Conservation (phyloP, 1,139 yeast genomes). For the Blastobotrys proliferans region DNA sequence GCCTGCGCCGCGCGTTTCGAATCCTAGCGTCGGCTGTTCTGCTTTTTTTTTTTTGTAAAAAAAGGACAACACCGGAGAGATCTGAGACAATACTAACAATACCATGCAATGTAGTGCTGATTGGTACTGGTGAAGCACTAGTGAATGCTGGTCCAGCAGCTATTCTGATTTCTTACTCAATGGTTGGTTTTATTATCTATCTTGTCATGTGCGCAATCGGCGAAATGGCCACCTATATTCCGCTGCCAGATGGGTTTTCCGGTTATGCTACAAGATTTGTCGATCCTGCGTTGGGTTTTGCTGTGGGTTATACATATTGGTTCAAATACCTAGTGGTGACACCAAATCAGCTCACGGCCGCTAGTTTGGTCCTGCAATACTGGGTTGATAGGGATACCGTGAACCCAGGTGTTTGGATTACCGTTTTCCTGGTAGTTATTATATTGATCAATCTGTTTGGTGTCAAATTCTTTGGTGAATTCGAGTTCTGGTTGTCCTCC, state of each 20-base stretch:
- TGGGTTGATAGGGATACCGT: slow-evolving; percentile 64
- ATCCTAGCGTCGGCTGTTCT: no score
- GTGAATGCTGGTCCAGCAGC: slow-evolving; percentile 65
- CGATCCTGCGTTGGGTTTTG: slow-evolving; percentile 68
- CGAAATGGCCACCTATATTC: slow-evolving; percentile 58
- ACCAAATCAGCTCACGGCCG: slow-evolving; percentile 56
- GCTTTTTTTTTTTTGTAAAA: no score
- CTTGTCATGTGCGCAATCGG: slow-evolving; percentile 59
- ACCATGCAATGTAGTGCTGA: slow-evolving; percentile 65
- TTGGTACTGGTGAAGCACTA: slow-evolving; percentile 61
- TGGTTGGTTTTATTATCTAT: slow-evolving; percentile 28
- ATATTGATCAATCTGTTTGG: slow-evolving; percentile 54
- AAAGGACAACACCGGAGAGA: no score
- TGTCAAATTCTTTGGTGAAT: slow-evolving; percentile 60
- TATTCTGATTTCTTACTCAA: slow-evolving; percentile 50
- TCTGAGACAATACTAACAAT: no score
- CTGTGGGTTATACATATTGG: slow-evolving; percentile 67
- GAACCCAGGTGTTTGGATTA: slow-evolving; percentile 55
- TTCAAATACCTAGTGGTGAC: slow-evolving; percentile 59
- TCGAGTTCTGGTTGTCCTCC: slow-evolving; percentile 61
- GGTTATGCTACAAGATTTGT: slow-evolving; percentile 54
- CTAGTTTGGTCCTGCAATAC: slow-evolving; percentile 49
- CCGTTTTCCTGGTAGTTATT: slow-evolving; percentile 54
- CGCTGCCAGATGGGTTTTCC: slow-evolving; percentile 59
- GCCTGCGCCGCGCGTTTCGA: no score